phyloP scores from a whole-genome alignment of 345 rosid genomes.

The Rhodamnia argentea region DNA sequence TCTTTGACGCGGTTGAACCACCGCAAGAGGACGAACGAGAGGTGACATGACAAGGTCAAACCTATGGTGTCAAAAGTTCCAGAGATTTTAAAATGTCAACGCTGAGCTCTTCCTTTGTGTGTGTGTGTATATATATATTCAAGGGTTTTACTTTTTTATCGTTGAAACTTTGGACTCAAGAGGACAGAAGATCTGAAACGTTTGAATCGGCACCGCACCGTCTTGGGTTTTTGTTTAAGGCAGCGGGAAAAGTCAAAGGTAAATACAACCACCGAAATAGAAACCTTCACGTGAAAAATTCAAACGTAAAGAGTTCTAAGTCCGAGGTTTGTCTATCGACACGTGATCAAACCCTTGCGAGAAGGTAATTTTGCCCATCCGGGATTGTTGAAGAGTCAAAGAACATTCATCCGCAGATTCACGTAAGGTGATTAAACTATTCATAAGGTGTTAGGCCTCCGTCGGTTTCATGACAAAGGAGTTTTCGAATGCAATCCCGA shows the following conservation, averaged over 20 bases:
- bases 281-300: neutral
- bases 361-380: neutral
- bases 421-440: neutral
- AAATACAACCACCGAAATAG: neutral
- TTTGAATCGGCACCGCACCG: neutral
- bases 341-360: neutral
- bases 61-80: neutral
- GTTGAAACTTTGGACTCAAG: neutral
- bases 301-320: neutral
- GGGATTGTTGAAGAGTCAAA: neutral
- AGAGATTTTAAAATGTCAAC: neutral
- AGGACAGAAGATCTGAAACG: neutral
- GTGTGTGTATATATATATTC: too few relatives aligned
- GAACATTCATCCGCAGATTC: neutral
- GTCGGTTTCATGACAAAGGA: neutral
- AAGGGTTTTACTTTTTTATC: neutral
- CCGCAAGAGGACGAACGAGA: neutral
- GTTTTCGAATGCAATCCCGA: neutral
- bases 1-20: neutral
- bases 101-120: neutral
- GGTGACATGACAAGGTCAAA: neutral
- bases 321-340: neutral
- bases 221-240: neutral
- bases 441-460: neutral
- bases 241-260: neutral